Conservation (phyloP, 192 early-diverging fungal genomes). For the Chytriomyces sp. region DNA sequence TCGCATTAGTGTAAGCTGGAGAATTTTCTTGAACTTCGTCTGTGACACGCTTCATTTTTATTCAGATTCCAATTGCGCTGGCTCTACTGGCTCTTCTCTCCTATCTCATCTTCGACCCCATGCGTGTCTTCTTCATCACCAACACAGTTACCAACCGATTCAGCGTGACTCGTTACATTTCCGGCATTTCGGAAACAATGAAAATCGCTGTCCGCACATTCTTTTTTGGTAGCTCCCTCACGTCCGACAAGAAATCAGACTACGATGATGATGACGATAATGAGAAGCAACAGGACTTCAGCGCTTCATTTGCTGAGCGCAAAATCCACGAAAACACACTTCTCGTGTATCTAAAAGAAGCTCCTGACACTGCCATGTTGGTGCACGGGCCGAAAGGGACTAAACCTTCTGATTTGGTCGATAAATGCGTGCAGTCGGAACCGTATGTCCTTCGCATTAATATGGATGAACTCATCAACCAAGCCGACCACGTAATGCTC, state of each 20-base stretch:
- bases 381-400: slow-evolving; percentile 86
- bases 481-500: slow-evolving; percentile 76
- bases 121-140: slow-evolving; percentile 86
- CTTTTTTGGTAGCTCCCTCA: slow-evolving; percentile 40
- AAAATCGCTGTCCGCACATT: slow-evolving; percentile 52
- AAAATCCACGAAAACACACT: slow-evolving; percentile 62
- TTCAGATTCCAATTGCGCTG: slow-evolving; percentile 66
- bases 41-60: no score
- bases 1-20: slow-evolving; percentile 48
- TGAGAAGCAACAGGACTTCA: slow-evolving; percentile 1
- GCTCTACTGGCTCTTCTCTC: slow-evolving; percentile 78
- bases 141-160: slow-evolving; percentile 85
- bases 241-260: slow-evolving; percentile 26
- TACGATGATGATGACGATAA: neutral
- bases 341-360: slow-evolving; percentile 60
- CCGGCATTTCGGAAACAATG: slow-evolving; percentile 24
- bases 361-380: slow-evolving; percentile 80
- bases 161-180: slow-evolving; percentile 53
- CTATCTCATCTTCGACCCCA: slow-evolving; percentile 89
- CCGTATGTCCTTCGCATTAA: slow-evolving; percentile 78
- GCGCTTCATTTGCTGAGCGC: slow-evolving; percentile 60
- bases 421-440: slow-evolving; percentile 69
- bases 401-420: slow-evolving; percentile 79
- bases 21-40: no score
- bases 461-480: slow-evolving; percentile 75